phyloP scores from a whole-genome alignment of 73 alveolate genomes.

The Durusdinium trenchii region DNA sequence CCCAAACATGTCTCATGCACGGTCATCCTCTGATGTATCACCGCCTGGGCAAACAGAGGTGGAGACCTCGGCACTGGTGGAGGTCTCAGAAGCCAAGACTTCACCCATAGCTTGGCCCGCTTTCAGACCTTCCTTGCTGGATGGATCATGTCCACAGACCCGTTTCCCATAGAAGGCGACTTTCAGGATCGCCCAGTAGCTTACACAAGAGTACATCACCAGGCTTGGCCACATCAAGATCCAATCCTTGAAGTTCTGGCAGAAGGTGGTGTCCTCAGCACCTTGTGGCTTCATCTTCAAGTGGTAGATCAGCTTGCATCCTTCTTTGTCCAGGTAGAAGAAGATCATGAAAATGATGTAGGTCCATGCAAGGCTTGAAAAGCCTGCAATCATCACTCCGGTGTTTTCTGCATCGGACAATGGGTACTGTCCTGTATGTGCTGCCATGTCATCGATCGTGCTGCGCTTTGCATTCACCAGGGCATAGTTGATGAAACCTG shows the following conservation, averaged over 20 bases:
- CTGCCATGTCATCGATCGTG: not conserved
- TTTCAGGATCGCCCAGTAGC: constrained; percentile 2
- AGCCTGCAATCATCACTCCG: not conserved
- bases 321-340: not conserved
- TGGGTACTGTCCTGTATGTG: not conserved
- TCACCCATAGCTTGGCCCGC: too few relatives aligned
- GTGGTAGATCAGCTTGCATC: not conserved
- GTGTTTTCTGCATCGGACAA: too few relatives aligned
- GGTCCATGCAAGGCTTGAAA: not conserved
- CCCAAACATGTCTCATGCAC: too few relatives aligned
- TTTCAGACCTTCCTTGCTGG: too few relatives aligned
- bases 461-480: not conserved
- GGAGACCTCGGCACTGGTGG: too few relatives aligned
- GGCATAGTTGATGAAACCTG: constrained; percentile 16
- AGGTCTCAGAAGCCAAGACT: too few relatives aligned
- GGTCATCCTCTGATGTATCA: too few relatives aligned
- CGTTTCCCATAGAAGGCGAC: not conserved
- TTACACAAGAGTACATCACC: constrained; percentile 13
- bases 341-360: not conserved
- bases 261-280: constrained; percentile 19
- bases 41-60: too few relatives aligned
- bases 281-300: not conserved
- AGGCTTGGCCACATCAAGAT: constrained; percentile 29
- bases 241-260: constrained; percentile 26
- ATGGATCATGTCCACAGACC: not conserved